Evolutionary conservation across 1,139 yeast species (phyloP), one percentile per base, ranked within the genome.

Genomic region (Sugiyamaella xylanicola): DNA sequence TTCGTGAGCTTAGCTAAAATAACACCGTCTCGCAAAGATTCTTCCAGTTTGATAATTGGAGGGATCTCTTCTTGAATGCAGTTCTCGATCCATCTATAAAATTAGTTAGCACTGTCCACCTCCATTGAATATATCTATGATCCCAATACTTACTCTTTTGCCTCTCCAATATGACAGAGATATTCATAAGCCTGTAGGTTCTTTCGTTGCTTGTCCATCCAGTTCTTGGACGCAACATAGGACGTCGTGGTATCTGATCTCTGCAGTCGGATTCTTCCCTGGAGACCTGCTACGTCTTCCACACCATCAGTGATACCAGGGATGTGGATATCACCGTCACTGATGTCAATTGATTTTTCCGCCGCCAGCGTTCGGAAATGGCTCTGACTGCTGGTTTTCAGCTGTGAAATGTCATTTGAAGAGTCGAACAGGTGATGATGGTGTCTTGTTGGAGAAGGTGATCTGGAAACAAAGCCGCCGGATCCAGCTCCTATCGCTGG

Each of bases 101-200:
- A 42, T 51, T 45, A 29, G 13, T 17, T 22, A 15, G 76, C 62
- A 21, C 13, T 29, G 2, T 37, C 41, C 41, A 19, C 41, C 11
- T 19, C 9, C 32, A 7, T 5, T 25, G 5, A 25, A 25, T 5
- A n/a, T 11, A 32, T 8, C 37, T 13, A 25, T 25, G 29, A n/a
- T n/a, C 9, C 29, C 5, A 25, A 5, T 4, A 62, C 67, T 48
- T 59, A 68, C 67, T 77, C 77, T 69, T 89, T 90, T 21, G 95
- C 91, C 64, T 95, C 97, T 41, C 84, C 84, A 32, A 93, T 85
- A 63, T 97, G 85, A 68, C 98, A 93, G 39, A 93, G 77, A 67
- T 90, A 93, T 67, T 91, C 96, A 65, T 90, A 89, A 0, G 85
- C 85, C 59, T 80, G 79, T 27, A 77, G 59, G 54, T 72, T 72